A percentile compares a stretch with the other conserved stretches of the same genome.
Evolutionary conservation across 148 eudicot genomes (phyloP).

Genomic region (Euryodendron excelsum): DNA sequence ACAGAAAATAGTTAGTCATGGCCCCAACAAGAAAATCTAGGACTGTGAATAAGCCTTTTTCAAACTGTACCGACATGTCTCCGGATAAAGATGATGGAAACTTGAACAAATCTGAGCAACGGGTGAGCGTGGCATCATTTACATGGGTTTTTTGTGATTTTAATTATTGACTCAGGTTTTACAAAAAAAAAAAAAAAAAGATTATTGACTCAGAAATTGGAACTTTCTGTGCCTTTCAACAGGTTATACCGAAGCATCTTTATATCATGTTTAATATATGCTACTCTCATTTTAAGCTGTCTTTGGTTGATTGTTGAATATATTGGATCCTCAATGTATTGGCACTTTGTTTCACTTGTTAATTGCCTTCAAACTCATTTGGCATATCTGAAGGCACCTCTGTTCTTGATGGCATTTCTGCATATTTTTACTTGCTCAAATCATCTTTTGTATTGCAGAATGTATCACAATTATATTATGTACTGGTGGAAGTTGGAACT

Average conservation of each 20-base stretch:
- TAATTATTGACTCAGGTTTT: too few species aligned
- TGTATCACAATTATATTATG: too few species aligned
- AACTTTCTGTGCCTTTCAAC: neutral
- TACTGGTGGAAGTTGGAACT: too few species aligned
- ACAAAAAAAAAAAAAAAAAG: too few species aligned
- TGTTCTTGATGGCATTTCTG: neutral
- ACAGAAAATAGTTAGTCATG: slow-evolving; percentile 32
- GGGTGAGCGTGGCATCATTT: slow-evolving; percentile 30
- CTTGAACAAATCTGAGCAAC: slow-evolving; percentile 35
- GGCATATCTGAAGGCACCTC: neutral
- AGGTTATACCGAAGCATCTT: neutral
- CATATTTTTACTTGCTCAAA: neutral
- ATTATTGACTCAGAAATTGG: neutral
- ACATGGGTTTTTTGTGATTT: neutral
- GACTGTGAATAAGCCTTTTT: slow-evolving; percentile 35
- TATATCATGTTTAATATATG: neutral
- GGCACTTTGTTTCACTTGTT: neutral
- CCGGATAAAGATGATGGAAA: slow-evolving; percentile 21
- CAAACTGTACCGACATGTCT: slow-evolving; percentile 27
- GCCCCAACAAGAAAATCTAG: slow-evolving; percentile 47
- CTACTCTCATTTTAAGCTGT: neutral
- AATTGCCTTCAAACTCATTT: neutral
- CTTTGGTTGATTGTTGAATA: neutral
- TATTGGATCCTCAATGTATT: neutral
- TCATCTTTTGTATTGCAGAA: too few species aligned